These are phyloP conservation scores for Endoconidiophora laricicola DNA, from an alignment of 2,329 filamentous ascomycete genomes.

Conservation along the genomic window DNA sequence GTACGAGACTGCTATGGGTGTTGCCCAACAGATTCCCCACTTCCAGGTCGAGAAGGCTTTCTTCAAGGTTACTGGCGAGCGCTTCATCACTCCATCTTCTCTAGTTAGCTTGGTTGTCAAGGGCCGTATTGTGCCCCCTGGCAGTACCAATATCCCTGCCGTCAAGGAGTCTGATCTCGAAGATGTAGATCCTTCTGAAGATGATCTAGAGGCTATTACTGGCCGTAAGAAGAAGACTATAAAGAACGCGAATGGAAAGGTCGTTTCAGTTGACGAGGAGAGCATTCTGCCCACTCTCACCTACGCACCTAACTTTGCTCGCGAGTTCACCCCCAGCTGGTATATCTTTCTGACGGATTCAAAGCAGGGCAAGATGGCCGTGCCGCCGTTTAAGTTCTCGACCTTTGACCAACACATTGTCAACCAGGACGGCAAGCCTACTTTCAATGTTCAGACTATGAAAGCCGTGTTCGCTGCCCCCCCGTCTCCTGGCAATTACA, in stretches of 20 bases:
- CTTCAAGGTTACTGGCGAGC: slow-evolving; percentile 96
- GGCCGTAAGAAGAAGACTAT: slow-evolving; percentile 55
- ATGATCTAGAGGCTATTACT: slow-evolving; percentile 71
- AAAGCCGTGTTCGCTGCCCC: slow-evolving; percentile 96
- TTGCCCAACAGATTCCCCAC: slow-evolving; percentile 71
- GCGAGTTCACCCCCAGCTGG: slow-evolving; percentile 82
- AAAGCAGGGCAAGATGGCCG: slow-evolving; percentile 89
- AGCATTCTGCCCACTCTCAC: slow-evolving; percentile 68
- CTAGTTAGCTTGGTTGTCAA: slow-evolving; percentile 92
- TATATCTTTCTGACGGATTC: slow-evolving; percentile 87
- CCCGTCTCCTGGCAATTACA: slow-evolving; percentile 80
- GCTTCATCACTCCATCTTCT: slow-evolving; percentile 77
- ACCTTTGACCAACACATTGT: slow-evolving; percentile 84
- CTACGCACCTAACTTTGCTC: slow-evolving; percentile 76
- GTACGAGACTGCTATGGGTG: slow-evolving; percentile 56
- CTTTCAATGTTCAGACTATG: slow-evolving; percentile 86
- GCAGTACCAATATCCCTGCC: slow-evolving; percentile 54
- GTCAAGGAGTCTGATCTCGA: slow-evolving; percentile 68
- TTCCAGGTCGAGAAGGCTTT: slow-evolving; percentile 82
- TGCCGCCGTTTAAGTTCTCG: slow-evolving; percentile 89
- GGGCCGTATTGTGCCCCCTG: slow-evolving; percentile 81
- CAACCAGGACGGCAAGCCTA: slow-evolving; percentile 64
- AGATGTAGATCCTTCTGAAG: slow-evolving; percentile 83
- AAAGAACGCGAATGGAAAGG: slow-evolving; percentile 44
- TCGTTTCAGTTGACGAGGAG: slow-evolving; percentile 39